phyloP scores from a whole-genome alignment of 106 monocot genomes.

The Dendrobium officinale region DNA sequence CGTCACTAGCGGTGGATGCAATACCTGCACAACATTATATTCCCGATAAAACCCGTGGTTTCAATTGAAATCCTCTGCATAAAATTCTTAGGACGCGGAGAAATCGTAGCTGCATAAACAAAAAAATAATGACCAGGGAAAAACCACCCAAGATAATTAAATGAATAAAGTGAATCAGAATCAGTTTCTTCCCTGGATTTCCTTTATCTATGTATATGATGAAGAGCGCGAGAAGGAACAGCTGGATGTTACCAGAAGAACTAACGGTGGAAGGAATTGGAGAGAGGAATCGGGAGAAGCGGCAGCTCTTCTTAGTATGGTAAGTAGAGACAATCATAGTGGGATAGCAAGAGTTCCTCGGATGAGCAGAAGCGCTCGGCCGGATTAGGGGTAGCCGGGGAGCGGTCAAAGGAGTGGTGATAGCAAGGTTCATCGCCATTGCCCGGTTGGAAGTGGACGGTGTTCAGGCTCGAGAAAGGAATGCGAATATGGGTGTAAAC shows the following conservation, averaged over 20 bases:
- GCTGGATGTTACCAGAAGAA: not conserved
- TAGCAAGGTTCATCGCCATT: not conserved
- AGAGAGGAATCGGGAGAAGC: not conserved
- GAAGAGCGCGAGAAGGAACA: not conserved
- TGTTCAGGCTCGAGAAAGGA: not conserved
- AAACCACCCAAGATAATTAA: not conserved
- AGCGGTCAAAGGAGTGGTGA: not conserved
- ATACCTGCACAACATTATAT: constrained; percentile 22
- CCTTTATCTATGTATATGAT: not conserved
- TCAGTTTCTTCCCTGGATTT: not conserved
- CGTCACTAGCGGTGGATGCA: constrained; percentile 5
- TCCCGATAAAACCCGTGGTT: not conserved
- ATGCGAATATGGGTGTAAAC: not conserved
- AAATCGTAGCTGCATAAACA: no score
- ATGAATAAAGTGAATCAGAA: not conserved
- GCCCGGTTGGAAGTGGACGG: not conserved
- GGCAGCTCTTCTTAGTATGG: not conserved
- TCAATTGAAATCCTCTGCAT: not conserved
- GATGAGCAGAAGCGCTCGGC: not conserved
- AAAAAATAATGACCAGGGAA: no score
- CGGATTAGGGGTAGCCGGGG: not conserved
- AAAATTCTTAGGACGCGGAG: not conserved
- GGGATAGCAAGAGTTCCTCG: not conserved
- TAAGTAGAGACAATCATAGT: not conserved
- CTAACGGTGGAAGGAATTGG: not conserved